These are phyloP conservation scores for Puccinia novopanici DNA, from an alignment of 1,284 basidiomycete genomes.

Conservation along the genomic window DNA sequence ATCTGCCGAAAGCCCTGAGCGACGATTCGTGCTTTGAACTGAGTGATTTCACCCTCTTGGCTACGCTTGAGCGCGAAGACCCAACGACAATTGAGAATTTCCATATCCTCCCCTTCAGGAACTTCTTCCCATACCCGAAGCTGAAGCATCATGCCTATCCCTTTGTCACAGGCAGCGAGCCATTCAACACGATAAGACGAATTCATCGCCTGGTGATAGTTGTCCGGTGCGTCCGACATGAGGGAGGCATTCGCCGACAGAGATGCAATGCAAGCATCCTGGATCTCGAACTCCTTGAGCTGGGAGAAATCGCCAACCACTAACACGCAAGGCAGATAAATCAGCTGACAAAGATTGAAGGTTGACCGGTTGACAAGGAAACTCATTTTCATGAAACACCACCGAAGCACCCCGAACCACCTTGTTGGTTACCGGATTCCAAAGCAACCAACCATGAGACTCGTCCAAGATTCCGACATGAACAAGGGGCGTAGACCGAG, in stretches of 20 bases:
- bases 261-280: too few relatives aligned
- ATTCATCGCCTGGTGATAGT: not conserved
- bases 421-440: not conserved
- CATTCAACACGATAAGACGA: too few relatives aligned
- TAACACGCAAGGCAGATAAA: not conserved
- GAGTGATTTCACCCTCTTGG: not conserved
- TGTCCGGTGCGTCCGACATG: not conserved
- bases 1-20: not conserved
- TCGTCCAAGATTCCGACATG: not conserved
- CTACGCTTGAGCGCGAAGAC: not conserved
- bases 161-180: not conserved
- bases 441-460: not conserved
- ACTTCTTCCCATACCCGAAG: not conserved
- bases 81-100: slow-evolving; percentile 1
- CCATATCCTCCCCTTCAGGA: not conserved
- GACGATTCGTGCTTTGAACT: not conserved
- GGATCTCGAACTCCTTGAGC: not conserved
- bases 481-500: not conserved
- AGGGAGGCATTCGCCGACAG: too few relatives aligned
- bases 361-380: not conserved
- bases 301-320: not conserved
- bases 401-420: not conserved
- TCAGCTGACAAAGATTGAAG: not conserved
- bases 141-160: not conserved
- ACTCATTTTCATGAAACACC: not conserved